phyloP scores from a whole-genome alignment of 2,329 filamentous ascomycete genomes.

The Colletotrichum cordylinicola region DNA sequence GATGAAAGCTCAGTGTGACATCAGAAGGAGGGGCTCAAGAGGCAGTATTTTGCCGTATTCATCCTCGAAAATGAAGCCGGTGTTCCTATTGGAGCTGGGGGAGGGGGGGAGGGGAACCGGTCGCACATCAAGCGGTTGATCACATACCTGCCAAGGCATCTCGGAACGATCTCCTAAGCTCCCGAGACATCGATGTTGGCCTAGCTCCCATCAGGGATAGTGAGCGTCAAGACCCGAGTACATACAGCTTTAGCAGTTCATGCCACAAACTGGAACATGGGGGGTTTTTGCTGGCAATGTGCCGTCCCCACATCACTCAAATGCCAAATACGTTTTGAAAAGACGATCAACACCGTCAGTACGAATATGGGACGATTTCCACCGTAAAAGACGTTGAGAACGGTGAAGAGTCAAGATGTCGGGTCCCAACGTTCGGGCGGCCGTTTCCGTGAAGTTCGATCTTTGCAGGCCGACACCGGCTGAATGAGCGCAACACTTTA shows the following conservation, averaged over 20 bases:
- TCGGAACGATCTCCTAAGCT: not conserved
- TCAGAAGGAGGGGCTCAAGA: too few species aligned
- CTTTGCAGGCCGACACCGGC: not conserved
- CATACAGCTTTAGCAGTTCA: not conserved
- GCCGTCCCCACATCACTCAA: too few species aligned
- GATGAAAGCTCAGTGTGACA: too few species aligned
- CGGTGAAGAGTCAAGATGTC: not conserved
- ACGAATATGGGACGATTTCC: too few species aligned
- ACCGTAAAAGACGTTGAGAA: not conserved
- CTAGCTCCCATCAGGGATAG: not conserved
- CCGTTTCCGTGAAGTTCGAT: not conserved
- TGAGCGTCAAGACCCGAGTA: not conserved
- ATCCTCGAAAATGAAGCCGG: not conserved
- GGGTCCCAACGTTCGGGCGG: not conserved
- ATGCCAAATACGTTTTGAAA: too few species aligned
- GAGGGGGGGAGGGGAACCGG: not conserved
- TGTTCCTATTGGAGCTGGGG: not conserved
- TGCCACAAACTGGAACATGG: too few species aligned
- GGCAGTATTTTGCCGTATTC: too few species aligned
- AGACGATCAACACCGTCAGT: too few species aligned
- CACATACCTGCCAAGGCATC: not conserved
- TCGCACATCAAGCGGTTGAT: not conserved
- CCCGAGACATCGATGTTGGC: not conserved
- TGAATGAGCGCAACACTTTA: not conserved
- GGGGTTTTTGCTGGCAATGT: too few species aligned